Conservation (phyloP, 345 rosid species). For the Arabis hirsuta region DNA sequence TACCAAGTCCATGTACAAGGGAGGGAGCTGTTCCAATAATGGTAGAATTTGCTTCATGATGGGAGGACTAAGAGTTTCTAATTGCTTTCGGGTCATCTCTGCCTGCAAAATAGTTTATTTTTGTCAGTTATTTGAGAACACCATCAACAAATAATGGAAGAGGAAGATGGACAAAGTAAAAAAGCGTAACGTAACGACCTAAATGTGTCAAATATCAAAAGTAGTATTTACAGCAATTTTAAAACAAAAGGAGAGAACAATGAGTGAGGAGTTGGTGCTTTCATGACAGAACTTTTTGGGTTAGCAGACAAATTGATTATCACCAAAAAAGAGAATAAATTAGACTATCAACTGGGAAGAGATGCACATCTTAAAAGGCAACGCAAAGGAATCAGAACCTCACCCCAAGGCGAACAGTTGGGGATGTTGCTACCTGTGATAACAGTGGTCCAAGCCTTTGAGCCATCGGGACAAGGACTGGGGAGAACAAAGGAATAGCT, state of each 20-base stretch:
- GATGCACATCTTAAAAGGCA: background rate
- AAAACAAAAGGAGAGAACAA: background rate
- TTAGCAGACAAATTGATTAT: conserved; percentile 13
- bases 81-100: conserved; percentile 89
- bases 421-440: conserved; percentile 73
- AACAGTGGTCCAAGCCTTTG: conserved; percentile 91
- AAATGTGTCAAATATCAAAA: conserved; percentile 16
- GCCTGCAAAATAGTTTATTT: conserved; percentile 59
- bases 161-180: background rate
- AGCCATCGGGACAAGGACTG: conserved; percentile 89
- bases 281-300: background rate
- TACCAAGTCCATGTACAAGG: conserved; percentile 88
- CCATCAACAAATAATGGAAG: background rate
- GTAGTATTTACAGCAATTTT: conserved; percentile 2
- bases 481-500: conserved; percentile 94
- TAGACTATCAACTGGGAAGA: conserved; percentile 4
- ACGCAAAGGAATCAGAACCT: conserved; percentile 41
- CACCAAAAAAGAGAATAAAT: conserved; percentile 2
- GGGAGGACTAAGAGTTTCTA: conserved; percentile 90
- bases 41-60: conserved; percentile 97
- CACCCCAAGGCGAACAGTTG: conserved; percentile 90
- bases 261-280: background rate
- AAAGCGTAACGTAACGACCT: background rate
- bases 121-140: conserved; percentile 11
- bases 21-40: conserved; percentile 93